Conservation (phyloP, 768 basidiomycete species). For the Rhizopogon rudus region DNA sequence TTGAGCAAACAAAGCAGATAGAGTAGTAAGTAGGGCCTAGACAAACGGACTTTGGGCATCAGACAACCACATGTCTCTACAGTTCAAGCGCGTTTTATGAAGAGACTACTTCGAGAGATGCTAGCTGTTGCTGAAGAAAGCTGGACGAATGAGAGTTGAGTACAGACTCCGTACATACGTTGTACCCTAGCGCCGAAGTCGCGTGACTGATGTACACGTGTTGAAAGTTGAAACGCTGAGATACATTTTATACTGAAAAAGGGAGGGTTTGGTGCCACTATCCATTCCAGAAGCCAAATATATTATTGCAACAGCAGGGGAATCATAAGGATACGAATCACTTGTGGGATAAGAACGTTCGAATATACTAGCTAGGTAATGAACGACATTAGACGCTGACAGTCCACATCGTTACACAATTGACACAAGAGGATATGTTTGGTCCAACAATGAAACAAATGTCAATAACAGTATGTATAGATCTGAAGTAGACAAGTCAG, state of each 20-base stretch:
- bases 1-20: neutral
- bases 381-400: neutral
- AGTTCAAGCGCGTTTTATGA: neutral
- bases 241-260: neutral
- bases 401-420: neutral
- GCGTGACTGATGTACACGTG: neutral
- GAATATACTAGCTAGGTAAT: neutral
- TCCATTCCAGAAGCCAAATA: too few species aligned
- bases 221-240: too few species aligned
- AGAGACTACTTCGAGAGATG: neutral
- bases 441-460: conserved; percentile 13
- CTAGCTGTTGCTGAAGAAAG: neutral
- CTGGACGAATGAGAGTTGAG: neutral
- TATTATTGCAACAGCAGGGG: neutral
- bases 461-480: conserved; percentile 23
- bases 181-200: neutral
- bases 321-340: neutral
- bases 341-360: neutral
- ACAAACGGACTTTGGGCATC: conserved; percentile 42
- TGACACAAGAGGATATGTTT: neutral
- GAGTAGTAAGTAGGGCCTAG: neutral
- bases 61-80: conserved; percentile 42
- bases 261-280: too few species aligned
- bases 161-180: neutral
- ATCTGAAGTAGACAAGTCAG: conserved; percentile 4